phyloP scores from a whole-genome alignment of 208 protist species.

The Wallacemonas sp. region DNA sequence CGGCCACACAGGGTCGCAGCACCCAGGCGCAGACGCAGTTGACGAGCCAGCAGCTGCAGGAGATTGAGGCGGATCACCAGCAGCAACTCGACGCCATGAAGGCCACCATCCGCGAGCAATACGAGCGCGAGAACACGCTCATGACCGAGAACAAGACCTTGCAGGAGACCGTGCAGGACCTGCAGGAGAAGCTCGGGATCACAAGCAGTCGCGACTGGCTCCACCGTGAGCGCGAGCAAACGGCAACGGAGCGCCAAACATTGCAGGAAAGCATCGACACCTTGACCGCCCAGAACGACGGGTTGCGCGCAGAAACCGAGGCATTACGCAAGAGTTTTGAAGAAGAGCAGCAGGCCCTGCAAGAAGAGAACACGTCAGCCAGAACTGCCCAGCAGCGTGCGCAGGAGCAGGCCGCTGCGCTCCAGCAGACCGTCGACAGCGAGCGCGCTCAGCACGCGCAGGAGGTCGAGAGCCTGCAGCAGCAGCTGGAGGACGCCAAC shows the following conservation, averaged over 20 bases:
- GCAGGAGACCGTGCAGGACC: constrained; percentile 40
- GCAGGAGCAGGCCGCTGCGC: constrained; percentile 5
- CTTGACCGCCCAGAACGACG: constrained; percentile 19
- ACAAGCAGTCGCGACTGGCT: constrained; percentile 42
- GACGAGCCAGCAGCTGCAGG: constrained; percentile 45
- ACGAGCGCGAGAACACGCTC: constrained; percentile 44
- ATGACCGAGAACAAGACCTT: constrained; percentile 34
- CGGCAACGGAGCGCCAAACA: constrained; percentile 32
- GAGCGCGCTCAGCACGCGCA: constrained; percentile 16
- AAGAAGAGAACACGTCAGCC: constrained; percentile 8
- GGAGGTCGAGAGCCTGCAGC: constrained; percentile 3
- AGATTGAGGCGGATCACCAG: constrained; percentile 60
- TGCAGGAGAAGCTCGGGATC: constrained; percentile 35
- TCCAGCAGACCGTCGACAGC: not conserved
- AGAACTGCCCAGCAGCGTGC: not conserved
- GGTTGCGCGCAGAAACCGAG: not conserved
- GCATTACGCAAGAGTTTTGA: constrained; percentile 1
- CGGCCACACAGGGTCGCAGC: constrained; percentile 25
- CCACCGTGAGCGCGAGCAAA: constrained; percentile 41
- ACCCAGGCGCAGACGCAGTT: constrained; percentile 32
- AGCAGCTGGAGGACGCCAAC: not conserved
- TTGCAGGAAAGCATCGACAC: constrained; percentile 23
- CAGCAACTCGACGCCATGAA: constrained; percentile 69
- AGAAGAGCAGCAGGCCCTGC: constrained; percentile 14
- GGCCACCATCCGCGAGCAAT: constrained; percentile 50